Conservation (phyloP, 345 rosid species). For the Toxicodendron radicans region DNA sequence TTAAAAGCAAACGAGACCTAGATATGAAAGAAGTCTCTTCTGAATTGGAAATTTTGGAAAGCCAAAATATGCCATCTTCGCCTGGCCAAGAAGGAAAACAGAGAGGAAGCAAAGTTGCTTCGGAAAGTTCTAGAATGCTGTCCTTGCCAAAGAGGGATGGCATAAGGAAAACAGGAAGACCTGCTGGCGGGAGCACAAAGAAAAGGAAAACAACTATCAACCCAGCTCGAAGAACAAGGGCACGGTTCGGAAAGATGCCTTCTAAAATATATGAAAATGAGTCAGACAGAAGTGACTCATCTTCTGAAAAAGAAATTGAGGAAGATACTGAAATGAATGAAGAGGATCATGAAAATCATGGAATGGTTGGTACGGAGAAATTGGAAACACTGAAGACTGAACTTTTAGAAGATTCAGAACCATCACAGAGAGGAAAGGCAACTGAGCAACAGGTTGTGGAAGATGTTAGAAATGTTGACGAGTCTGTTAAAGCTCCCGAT, state of each 20-base stretch:
- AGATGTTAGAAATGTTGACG: slow-evolving; percentile 15
- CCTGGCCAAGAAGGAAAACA: slow-evolving; percentile 15
- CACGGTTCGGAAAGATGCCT: slow-evolving; percentile 50
- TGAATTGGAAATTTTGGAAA: slow-evolving; percentile 14
- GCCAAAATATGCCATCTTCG: slow-evolving; percentile 10
- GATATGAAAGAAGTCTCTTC: slow-evolving; percentile 31
- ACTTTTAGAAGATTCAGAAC: slow-evolving; percentile 30
- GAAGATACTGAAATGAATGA: slow-evolving; percentile 25
- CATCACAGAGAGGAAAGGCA: slow-evolving; percentile 22
- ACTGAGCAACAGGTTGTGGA: slow-evolving; percentile 28
- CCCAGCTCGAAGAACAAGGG: slow-evolving; percentile 39
- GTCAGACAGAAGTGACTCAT: slow-evolving; percentile 48
- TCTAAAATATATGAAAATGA: slow-evolving; percentile 50
- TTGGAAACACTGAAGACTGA: slow-evolving; percentile 13
- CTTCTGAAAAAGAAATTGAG: slow-evolving; percentile 28
- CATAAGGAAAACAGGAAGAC: slow-evolving; percentile 58
- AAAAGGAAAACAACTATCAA: slow-evolving; percentile 36
- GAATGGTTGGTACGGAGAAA: slow-evolving; percentile 11
- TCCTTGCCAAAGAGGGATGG: slow-evolving; percentile 29
- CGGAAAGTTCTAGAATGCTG: slow-evolving; percentile 17
- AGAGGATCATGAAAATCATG: slow-evolving; percentile 21
- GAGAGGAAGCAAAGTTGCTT: slow-evolving; percentile 13
- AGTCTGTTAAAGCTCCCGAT: slow-evolving; percentile 17
- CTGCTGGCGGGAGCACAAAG: slow-evolving; percentile 42
- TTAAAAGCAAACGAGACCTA: slow-evolving; percentile 41